Evolutionary conservation across 306 rosid species (phyloP).

Genomic region (Erythrophleum fordii): DNA sequence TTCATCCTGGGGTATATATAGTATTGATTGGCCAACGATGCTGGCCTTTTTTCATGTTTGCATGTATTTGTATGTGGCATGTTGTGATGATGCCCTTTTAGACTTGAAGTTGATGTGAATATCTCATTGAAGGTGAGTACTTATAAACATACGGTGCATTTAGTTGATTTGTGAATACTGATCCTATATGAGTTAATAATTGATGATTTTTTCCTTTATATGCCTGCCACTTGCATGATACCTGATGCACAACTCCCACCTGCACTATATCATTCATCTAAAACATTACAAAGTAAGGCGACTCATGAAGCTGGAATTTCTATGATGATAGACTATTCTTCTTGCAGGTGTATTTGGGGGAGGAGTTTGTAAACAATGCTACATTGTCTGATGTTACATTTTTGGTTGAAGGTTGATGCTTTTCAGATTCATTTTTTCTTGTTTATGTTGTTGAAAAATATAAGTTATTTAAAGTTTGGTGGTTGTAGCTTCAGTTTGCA

Average conservation of each 20-base stretch:
- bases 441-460: neutral
- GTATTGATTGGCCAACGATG: slow-evolving; percentile 5
- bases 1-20: neutral
- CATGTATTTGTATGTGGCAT: slow-evolving; percentile 21
- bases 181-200: slow-evolving; percentile 20
- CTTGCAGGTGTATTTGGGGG: slow-evolving; percentile 94
- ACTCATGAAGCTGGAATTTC: slow-evolving; percentile 20
- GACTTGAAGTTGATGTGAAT: slow-evolving; percentile 20
- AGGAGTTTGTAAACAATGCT: slow-evolving; percentile 82
- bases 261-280: neutral
- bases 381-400: slow-evolving; percentile 91
- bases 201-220: neutral
- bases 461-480: slow-evolving; percentile 5
- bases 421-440: slow-evolving; percentile 33
- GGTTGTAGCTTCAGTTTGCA: slow-evolving; percentile 33
- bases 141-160: neutral
- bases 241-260: neutral
- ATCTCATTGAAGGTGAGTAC: slow-evolving; percentile 15
- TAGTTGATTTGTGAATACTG: slow-evolving; percentile 8
- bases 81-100: slow-evolving; percentile 16
- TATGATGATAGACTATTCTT: slow-evolving; percentile 38
- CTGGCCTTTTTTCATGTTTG: slow-evolving; percentile 13
- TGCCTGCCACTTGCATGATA: neutral
- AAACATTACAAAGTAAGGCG: neutral
- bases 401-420: slow-evolving; percentile 86